Conservation (phyloP, 805 yeast species). For the Candida andamanensis region DNA sequence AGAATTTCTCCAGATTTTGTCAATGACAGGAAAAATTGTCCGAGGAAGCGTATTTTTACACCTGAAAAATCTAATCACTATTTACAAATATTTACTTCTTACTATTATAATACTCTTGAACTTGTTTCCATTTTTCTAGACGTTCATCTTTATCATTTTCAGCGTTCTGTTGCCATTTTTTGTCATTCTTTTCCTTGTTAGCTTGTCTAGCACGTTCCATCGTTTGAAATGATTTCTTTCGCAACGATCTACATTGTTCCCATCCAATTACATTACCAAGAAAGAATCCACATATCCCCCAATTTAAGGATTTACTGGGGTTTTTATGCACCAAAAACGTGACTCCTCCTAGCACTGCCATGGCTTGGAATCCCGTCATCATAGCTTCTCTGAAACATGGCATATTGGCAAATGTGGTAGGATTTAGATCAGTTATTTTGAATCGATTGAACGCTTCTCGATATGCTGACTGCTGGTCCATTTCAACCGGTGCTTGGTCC, state of each 20-base stretch:
- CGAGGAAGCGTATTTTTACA: slow-evolving; percentile 3
- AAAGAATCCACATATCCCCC: slow-evolving; percentile 78
- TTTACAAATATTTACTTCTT: slow-evolving; percentile 7
- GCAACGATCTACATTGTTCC: slow-evolving; percentile 82
- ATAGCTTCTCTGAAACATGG: slow-evolving; percentile 83
- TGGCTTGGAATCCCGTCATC: slow-evolving; percentile 64
- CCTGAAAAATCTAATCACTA: background rate
- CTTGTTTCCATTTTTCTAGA: slow-evolving; percentile 23
- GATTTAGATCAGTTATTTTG: slow-evolving; percentile 45
- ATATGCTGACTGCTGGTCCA: slow-evolving; percentile 5
- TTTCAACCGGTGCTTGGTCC: slow-evolving; percentile 21
- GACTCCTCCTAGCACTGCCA: slow-evolving; percentile 65
- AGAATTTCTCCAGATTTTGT: slow-evolving; percentile 12
- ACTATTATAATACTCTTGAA: slow-evolving; percentile 14
- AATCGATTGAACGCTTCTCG: slow-evolving; percentile 41
- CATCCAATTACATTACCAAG: slow-evolving; percentile 81
- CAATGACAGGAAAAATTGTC: no score
- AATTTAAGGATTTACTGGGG: slow-evolving; percentile 60
- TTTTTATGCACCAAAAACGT: slow-evolving; percentile 64
- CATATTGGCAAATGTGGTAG: slow-evolving; percentile 48
- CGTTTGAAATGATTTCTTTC: slow-evolving; percentile 61
- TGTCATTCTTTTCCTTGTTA: slow-evolving; percentile 28
- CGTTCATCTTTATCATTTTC: slow-evolving; percentile 18
- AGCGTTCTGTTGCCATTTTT: slow-evolving; percentile 22
- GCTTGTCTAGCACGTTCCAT: slow-evolving; percentile 64